Base-by-base conservation (phyloP, 805 yeast species). In the Metschnikowia reukaufii region DNA sequence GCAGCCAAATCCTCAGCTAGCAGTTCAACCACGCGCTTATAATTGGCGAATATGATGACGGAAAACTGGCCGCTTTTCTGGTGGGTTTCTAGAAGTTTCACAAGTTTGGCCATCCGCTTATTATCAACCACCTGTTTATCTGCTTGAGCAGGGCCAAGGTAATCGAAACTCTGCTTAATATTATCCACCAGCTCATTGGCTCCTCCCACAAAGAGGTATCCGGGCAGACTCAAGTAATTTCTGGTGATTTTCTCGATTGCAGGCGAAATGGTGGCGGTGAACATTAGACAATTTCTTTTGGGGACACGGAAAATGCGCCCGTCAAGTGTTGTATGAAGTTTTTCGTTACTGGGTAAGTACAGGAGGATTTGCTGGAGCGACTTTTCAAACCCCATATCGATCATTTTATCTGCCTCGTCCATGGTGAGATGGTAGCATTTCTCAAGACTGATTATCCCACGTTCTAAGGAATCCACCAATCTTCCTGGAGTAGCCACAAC, bases 331-430 rank as follows among this genome's bases (percentile, higher is more conserved):
- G 42, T 42, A 15, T 44, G 45, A 13, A 64, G 57, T 6, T 56
- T 49, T 29, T 60, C 54, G 2, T 67, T 62, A 0, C 63, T 64
- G 0, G 88, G 85, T n/a, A 88, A 68, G 31, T 69, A 68, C 4
- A 68, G 71, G 42, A 86, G 63, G 13, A 92, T 81, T 35, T 76
- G 72, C 18, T 76, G 77, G 39, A 92, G 78, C 59, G 89, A 89
- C 29, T 79, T 85, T 62, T 89, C 96, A 63, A 92, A 92, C 4
- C 97, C 97, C 80, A 92, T 77, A 63, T 90, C 96, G 36, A 92
- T 83, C 98, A 92, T 92, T 55, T 91, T 74, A 65, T 92, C 99
- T 1, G 97, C 96, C 66, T 92, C 99, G 68, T 92, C 99, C 71
- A 91, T 74, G 1, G 88, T 84, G 18, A 92, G 66, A 50, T 82